Conservation (phyloP, 2,329 filamentous ascomycete genomes). For the Cryphonectria naterciae region DNA sequence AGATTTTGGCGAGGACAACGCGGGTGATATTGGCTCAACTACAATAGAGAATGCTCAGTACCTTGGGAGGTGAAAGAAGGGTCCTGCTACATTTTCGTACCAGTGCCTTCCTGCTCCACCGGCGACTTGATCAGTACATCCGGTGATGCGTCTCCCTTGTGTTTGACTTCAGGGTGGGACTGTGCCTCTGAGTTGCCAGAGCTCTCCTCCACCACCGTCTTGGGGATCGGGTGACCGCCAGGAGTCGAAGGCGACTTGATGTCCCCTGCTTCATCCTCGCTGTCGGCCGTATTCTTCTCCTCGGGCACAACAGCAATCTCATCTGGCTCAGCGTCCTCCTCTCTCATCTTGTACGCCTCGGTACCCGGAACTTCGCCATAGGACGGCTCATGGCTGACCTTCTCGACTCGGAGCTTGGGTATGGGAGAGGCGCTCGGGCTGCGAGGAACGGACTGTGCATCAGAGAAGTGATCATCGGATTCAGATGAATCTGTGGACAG, state of each 20-base stretch:
- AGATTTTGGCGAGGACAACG: slow-evolving; percentile 37
- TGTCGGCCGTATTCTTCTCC: slow-evolving; percentile 34
- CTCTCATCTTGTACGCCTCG: slow-evolving; percentile 58
- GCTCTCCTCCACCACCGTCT: slow-evolving; percentile 58
- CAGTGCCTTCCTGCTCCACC: slow-evolving; percentile 38
- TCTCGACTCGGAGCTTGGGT: slow-evolving; percentile 63
- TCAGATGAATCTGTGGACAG: slow-evolving; percentile 59
- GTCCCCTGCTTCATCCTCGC: slow-evolving; percentile 32
- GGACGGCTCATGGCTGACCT: slow-evolving; percentile 59
- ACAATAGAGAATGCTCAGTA: slow-evolving; percentile 41
- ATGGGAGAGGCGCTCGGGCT: slow-evolving; percentile 55
- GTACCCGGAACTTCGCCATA: slow-evolving; percentile 67
- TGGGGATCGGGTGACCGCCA: slow-evolving; percentile 49
- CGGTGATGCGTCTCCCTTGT: slow-evolving; percentile 56
- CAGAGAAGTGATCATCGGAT: slow-evolving; percentile 72
- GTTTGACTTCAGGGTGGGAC: slow-evolving; percentile 50
- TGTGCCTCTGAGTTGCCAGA: slow-evolving; percentile 49
- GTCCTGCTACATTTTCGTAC: slow-evolving; percentile 44
- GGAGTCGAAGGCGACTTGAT: slow-evolving; percentile 38
- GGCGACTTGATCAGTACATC: slow-evolving; percentile 53
- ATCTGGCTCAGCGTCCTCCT: slow-evolving; percentile 62
- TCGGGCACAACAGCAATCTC: slow-evolving; percentile 56
- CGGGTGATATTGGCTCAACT: slow-evolving; percentile 44
- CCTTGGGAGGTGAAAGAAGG: slow-evolving; percentile 29
- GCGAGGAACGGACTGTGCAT: slow-evolving; percentile 56